Percentiles rank a stretch among this genome's conserved stretches.
Evolutionary conservation across 768 basidiomycete genomes (phyloP).

Genomic region (Russula emetica): DNA sequence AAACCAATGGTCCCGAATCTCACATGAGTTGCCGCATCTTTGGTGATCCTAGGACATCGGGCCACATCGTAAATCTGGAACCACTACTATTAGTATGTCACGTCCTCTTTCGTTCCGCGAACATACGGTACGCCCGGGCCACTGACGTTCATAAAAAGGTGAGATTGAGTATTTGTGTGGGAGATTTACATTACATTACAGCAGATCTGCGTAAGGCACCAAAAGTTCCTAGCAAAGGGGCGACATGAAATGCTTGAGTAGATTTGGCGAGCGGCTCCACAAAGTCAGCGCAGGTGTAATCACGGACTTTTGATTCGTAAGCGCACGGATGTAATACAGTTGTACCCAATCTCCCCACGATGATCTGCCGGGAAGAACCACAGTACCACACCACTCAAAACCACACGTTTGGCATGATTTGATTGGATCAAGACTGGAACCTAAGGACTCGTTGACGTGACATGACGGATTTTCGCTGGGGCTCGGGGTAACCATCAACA

Average conservation of each 20-base stretch:
- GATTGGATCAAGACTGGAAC: not conserved
- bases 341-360: not conserved
- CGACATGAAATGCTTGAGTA: not conserved
- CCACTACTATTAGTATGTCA: not conserved
- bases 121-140: not conserved
- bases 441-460: not conserved
- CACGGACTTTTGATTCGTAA: not conserved
- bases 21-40: no score
- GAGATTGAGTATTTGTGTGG: not conserved
- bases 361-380: not conserved
- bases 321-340: not conserved
- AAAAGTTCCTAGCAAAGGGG: not conserved
- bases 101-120: not conserved
- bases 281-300: not conserved
- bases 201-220: not conserved
- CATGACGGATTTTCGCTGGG: not conserved
- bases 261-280: not conserved
- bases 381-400: not conserved
- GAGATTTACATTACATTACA: not conserved
- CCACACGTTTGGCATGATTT: not conserved
- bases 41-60: no score
- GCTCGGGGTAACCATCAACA: not conserved
- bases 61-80: no score
- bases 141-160: no score
- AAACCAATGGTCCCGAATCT: no score